These are phyloP conservation scores for Tolypocladium album DNA, from an alignment of 2,329 filamentous ascomycete species.

Conservation along the genomic window DNA sequence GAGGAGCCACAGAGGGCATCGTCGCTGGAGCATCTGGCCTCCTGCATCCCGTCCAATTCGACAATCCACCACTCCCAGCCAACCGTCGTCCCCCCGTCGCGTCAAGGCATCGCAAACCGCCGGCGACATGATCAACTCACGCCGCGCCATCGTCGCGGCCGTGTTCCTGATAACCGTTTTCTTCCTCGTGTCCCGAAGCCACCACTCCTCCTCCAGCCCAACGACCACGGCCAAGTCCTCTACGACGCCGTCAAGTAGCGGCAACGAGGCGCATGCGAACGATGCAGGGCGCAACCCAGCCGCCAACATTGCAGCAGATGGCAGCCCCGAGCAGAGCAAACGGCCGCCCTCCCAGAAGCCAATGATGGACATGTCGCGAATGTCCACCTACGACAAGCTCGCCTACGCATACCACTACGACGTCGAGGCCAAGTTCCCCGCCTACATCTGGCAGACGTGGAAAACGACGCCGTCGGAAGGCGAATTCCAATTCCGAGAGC, in stretches of 20 bases:
- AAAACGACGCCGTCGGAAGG: constrained; percentile 71
- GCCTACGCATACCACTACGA: constrained; percentile 93
- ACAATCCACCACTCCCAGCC: background rate
- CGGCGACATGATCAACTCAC: constrained; percentile 61
- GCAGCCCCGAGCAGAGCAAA: constrained; percentile 7
- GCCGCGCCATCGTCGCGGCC: constrained; percentile 63
- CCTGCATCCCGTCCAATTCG: background rate
- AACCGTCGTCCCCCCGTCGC: background rate
- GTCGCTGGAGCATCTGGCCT: background rate
- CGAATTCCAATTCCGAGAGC: constrained; percentile 69
- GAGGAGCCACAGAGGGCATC: background rate
- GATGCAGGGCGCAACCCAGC: background rate
- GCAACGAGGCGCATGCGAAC: constrained; percentile 9
- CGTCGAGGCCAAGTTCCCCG: constrained; percentile 77
- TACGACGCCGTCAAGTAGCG: background rate
- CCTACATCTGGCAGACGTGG: constrained; percentile 99
- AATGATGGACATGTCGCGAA: constrained; percentile 58
- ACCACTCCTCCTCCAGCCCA: constrained; percentile 16
- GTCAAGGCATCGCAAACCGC: background rate
- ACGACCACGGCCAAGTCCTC: background rate
- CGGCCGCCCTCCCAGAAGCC: constrained; percentile 41
- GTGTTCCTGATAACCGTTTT: constrained; percentile 57
- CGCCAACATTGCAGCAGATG: background rate
- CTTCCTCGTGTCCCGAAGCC: constrained; percentile 55
- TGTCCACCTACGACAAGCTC: constrained; percentile 69